These are phyloP conservation scores for Meira miltonrushii DNA, from an alignment of 1,284 basidiomycete genomes.

Conservation along the genomic window DNA sequence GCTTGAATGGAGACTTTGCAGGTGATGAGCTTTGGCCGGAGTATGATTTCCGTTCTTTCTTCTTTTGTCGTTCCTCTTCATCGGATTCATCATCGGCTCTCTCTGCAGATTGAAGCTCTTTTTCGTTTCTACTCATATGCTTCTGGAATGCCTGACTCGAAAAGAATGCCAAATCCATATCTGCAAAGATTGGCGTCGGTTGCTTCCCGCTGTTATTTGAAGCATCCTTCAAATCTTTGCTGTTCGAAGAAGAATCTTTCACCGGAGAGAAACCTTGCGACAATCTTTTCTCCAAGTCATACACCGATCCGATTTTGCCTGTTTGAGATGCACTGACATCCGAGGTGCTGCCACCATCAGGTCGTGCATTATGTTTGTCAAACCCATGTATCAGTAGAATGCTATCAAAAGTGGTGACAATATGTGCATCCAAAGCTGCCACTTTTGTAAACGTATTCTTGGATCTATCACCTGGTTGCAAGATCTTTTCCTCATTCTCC, in stretches of 20 bases:
- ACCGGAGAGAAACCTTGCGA: constrained; percentile 18
- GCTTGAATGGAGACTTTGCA: background rate
- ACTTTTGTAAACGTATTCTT: constrained; percentile 26
- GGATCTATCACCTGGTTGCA: constrained; percentile 20
- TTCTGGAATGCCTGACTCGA: constrained; percentile 48
- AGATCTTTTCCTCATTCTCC: constrained; percentile 56
- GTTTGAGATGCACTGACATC: background rate
- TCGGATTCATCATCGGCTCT: constrained; percentile 22
- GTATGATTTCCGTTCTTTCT: background rate
- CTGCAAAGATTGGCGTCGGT: constrained; percentile 11
- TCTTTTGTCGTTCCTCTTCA: constrained; percentile 12
- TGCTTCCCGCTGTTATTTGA: background rate
- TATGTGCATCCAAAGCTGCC: constrained; percentile 60
- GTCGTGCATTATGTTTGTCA: constrained; percentile 8
- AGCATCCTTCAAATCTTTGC: constrained; percentile 45
- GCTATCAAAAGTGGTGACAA: constrained; percentile 83
- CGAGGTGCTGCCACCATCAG: background rate
- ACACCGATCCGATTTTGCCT: constrained; percentile 1
- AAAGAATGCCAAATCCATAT: constrained; percentile 48
- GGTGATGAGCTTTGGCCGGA: background rate
- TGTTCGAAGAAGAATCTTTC: background rate
- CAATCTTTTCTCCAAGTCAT: constrained; percentile 27
- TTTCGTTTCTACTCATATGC: constrained; percentile 13
- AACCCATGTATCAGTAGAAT: constrained; percentile 53
- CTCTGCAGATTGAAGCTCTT: constrained; percentile 8